These are phyloP conservation scores for Adenanthera pavonina DNA, from an alignment of 306 rosid genomes.

Conservation along the genomic window DNA sequence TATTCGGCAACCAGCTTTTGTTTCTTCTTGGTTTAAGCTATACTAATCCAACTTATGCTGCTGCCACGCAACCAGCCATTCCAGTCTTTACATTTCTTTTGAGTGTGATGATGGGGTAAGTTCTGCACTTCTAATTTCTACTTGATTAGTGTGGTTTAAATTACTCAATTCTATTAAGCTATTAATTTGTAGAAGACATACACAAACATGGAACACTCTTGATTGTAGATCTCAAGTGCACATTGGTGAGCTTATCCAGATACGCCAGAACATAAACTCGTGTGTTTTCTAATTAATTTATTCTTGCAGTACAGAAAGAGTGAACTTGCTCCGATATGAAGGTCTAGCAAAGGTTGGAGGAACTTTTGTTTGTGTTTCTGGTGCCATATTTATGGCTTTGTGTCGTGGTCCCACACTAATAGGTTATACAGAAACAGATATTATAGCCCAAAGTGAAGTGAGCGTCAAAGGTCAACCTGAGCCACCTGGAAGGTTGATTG, in stretches of 20 bases:
- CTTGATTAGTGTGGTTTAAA: background rate
- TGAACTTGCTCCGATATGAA: slow-evolving; percentile 71
- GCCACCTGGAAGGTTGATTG: slow-evolving; percentile 74
- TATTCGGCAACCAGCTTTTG: slow-evolving; percentile 94
- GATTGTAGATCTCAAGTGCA: slow-evolving; percentile 10
- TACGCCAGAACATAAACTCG: slow-evolving; percentile 23
- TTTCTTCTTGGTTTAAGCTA: slow-evolving; percentile 95
- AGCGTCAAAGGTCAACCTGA: slow-evolving; percentile 88
- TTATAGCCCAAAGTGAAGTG: slow-evolving; percentile 53
- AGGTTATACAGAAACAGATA: slow-evolving; percentile 55
- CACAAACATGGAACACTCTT: slow-evolving; percentile 21
- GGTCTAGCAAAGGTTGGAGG: slow-evolving; percentile 91
- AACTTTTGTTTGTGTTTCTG: slow-evolving; percentile 79
- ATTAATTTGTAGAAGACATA: slow-evolving; percentile 2
- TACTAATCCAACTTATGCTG: slow-evolving; percentile 95
- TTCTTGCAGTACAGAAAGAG: slow-evolving; percentile 93
- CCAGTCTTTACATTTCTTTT: slow-evolving; percentile 90
- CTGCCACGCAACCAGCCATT: slow-evolving; percentile 91
- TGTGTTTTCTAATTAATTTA: slow-evolving; percentile 34
- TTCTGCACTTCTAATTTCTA: slow-evolving; percentile 39
- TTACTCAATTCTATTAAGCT: background rate
- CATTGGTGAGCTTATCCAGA: slow-evolving; percentile 16
- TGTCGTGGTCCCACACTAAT: slow-evolving; percentile 78
- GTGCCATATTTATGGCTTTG: slow-evolving; percentile 84
- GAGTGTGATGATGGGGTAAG: slow-evolving; percentile 88